phyloP scores from a whole-genome alignment of 169 alveolate genomes.

The Eimeria necatrix region DNA sequence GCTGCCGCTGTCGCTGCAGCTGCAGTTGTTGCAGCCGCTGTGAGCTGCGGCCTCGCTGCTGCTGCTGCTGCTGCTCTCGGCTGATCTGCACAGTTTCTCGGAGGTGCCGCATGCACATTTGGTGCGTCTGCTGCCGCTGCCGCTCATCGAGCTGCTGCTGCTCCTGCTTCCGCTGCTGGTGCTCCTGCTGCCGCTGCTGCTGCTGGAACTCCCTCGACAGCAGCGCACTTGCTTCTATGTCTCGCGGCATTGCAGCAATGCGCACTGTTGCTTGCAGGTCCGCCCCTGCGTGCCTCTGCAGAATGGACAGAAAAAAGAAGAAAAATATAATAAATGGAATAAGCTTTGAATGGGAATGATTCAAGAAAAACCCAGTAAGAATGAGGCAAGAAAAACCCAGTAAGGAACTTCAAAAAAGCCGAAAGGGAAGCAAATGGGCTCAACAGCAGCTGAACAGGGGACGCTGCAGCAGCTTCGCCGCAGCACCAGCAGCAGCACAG shows the following conservation, averaged over 20 bases:
- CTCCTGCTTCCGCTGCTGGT: constrained; percentile 34
- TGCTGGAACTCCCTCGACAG: constrained; percentile 45
- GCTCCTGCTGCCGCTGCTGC: constrained; percentile 52
- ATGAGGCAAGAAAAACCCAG: neutral
- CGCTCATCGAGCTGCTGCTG: neutral
- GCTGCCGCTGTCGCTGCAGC: neutral
- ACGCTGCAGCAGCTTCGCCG: too few species aligned
- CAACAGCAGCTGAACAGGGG: too few species aligned
- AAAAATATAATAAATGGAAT: neutral
- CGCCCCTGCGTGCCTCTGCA: constrained; percentile 4
- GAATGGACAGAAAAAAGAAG: neutral
- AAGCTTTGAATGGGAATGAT: neutral
- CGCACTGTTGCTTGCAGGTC: constrained; percentile 37
- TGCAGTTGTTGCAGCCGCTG: neutral
- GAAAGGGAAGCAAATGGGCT: too few species aligned
- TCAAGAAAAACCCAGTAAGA: neutral
- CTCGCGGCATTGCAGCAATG: constrained; percentile 42
- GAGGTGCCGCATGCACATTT: neutral
- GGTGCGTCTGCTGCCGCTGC: constrained; percentile 29
- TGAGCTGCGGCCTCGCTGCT: neutral
- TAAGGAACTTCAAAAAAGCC: too few species aligned
- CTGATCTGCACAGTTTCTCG: neutral
- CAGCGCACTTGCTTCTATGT: constrained; percentile 48
- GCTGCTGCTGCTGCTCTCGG: constrained; percentile 23
- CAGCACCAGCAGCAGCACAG: constrained; percentile 34